Evolutionary conservation across 2,329 filamentous ascomycete species (phyloP).

Genomic region (Gliomastix tumulicola): DNA sequence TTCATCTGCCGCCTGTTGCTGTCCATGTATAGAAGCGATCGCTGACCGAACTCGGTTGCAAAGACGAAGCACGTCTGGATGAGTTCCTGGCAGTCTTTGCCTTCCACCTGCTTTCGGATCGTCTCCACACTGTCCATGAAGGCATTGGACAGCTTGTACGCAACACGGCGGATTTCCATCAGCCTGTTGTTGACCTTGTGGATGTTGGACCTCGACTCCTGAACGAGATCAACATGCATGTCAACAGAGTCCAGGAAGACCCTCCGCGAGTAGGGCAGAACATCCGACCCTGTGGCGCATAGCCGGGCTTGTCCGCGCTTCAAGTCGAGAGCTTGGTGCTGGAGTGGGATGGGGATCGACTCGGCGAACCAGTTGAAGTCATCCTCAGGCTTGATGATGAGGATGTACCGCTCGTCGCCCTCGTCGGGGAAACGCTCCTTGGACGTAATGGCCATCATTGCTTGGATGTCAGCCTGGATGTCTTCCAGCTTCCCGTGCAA

Average conservation of each 20-base stretch:
- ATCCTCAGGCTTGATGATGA: constrained; percentile 78
- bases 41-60: constrained; percentile 96
- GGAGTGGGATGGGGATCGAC: constrained; percentile 62
- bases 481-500: constrained; percentile 70
- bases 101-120: constrained; percentile 77
- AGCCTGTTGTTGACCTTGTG: constrained; percentile 86
- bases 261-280: constrained; percentile 69
- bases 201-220: constrained; percentile 89
- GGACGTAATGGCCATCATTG: constrained; percentile 67
- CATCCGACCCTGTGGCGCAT: constrained; percentile 80
- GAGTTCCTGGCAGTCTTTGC: constrained; percentile 84
- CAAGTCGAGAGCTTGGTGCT: constrained; percentile 76
- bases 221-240: constrained; percentile 78
- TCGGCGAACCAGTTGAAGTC: constrained; percentile 76
- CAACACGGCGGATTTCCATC: constrained; percentile 90
- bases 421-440: constrained; percentile 59
- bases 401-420: constrained; percentile 65
- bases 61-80: constrained; percentile 98
- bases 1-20: constrained; percentile 94
- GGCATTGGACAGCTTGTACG: constrained; percentile 92
- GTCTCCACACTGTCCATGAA: constrained; percentile 99
- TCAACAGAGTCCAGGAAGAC: constrained; percentile 73
- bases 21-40: constrained; percentile 92
- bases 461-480: constrained; percentile 74
- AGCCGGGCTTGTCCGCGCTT: constrained; percentile 81